Base-by-base conservation (phyloP, 345 rosid species). In the Toxicodendron radicans region DNA sequence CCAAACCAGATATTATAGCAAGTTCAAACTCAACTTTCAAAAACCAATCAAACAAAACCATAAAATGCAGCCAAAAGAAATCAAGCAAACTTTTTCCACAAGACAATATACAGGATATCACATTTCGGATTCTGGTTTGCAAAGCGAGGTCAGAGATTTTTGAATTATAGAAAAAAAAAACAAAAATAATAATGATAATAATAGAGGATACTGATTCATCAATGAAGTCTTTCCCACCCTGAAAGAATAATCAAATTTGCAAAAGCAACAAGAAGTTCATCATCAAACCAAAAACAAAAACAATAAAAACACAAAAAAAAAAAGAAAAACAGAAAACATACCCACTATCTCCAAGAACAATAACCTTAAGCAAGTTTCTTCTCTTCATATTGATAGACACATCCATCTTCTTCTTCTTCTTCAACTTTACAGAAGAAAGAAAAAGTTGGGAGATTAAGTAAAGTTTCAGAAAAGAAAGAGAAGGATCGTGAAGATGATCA, bases 161-260 rank as follows among this genome's bases (percentile, higher is more conserved):
- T 38, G 43, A 58, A 10, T 11, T 3, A 58, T 21, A 46, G 1
- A 13, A 23, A 66, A 7, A 24, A 30, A 48, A 17, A 48, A 7
- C 2, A 66, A 0, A 16, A n/a, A 12, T 4, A 8, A 48, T 10
- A 21, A 56, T 16, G 5, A 21, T 63, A 43, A 0, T n/a, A n/a
- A 1, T 2, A 21, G 16, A 58, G 95, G 94, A 93, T 91, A 91
- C 98, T 82, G 98, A 75, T 91, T 91, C 98, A 90, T 86, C 89
- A 91, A 73, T 30, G 96, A 94, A 10, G 97, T 91, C 88, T 91
- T 94, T 59, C 98, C 98, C 43, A 94, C 98, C 78, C 98, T 94
- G 89, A 80, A 75, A 66, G 62, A 27, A 18, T 21, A 76, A 8
- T 21, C 43, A 30, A 51, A 71, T 38, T 38, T 38, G 1, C 43